Percentiles rank a stretch among this genome's conserved stretches.
These are phyloP conservation scores for Dicorynia guianensis DNA, from an alignment of 306 rosid species.

Conservation along the genomic window DNA sequence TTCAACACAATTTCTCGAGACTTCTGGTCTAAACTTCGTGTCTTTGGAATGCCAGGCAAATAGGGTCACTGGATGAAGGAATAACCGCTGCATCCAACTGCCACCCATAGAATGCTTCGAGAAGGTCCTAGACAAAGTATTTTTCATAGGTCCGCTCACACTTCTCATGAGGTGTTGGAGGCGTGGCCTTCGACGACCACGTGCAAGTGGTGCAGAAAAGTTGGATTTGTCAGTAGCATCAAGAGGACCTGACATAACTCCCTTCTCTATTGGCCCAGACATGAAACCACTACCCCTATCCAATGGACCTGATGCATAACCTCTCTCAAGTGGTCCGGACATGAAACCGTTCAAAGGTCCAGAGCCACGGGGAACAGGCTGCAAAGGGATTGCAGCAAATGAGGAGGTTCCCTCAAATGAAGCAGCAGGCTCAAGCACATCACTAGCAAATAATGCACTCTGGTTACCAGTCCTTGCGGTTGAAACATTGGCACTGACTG, in stretches of 20 bases:
- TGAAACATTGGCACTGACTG: constrained; percentile 76
- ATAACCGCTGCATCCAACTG: constrained; percentile 68
- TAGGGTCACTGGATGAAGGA: constrained; percentile 64
- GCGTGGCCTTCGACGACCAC: constrained; percentile 55
- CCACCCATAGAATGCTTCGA: constrained; percentile 57
- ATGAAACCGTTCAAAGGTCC: constrained; percentile 69
- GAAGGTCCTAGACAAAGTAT: constrained; percentile 63
- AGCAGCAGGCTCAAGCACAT: constrained; percentile 65
- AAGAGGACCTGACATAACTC: constrained; percentile 77
- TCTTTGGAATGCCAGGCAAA: constrained; percentile 66
- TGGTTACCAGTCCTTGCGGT: constrained; percentile 68
- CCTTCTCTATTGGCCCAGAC: constrained; percentile 77
- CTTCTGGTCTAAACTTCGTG: constrained; percentile 56
- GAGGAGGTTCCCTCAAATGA: constrained; percentile 74
- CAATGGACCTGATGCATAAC: constrained; percentile 64
- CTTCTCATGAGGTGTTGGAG: constrained; percentile 71
- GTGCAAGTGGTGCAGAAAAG: constrained; percentile 72
- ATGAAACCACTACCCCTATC: constrained; percentile 67
- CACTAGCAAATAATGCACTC: constrained; percentile 59
- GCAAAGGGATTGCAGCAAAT: constrained; percentile 72
- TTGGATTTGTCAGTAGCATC: constrained; percentile 65
- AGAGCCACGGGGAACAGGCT: constrained; percentile 75
- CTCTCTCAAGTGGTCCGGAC: constrained; percentile 77
- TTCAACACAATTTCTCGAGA: constrained; percentile 48
- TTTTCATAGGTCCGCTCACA: constrained; percentile 73